Evolutionary conservation across 2,329 filamentous ascomycete genomes (phyloP), one percentile per base, ranked within the genome.

Genomic region (Aspergillus pseudoterreus): DNA sequence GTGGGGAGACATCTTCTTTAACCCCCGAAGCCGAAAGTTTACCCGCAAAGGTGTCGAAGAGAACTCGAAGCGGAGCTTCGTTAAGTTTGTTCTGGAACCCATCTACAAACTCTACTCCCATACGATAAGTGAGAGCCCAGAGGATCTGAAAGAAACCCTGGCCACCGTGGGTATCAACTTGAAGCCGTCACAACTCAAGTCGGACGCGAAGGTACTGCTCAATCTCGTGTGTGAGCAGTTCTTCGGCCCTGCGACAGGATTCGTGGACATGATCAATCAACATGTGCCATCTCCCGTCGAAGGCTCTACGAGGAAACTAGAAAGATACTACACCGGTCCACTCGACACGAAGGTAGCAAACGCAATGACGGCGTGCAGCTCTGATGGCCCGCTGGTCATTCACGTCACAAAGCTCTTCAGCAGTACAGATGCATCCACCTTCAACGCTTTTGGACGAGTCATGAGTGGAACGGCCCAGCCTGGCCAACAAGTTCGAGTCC

Each of bases 31-130:
- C 72, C 86, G 92, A 56, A 92, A 88, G 51, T 99, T 99, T 64
- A 95, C 90, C 47, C 83, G 94, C 56, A 97, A 95, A 68, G 83
- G 85, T 0, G 75, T 88, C 19, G 92, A 97, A 64, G 86, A 92
- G 57, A 79, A 82, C 11, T 85, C 92, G 4, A 89, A 87, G 70
- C 81, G 94, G 51, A 89, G 90, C 1, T 99, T 99, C 68, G 88
- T 97, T 51, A 86, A 95, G 71, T 99, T 97, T 69, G 82, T 99
- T 24, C 78, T 99, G 44, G 94, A 99, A 68, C 94, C 94, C 15
- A 91, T 99, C 60, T 99, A 99, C 81, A 99, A 99, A 72, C 80
- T 99, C 39, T 97, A 92, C 70, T 92, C 91, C 14, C 90, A 96
- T 69, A 95, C 92, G 4, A 90, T 99, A 64, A 95, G 91, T 66